phyloP scores from a whole-genome alignment of 768 basidiomycete species.

The Tylopilus plumbeoviolaceoides region DNA sequence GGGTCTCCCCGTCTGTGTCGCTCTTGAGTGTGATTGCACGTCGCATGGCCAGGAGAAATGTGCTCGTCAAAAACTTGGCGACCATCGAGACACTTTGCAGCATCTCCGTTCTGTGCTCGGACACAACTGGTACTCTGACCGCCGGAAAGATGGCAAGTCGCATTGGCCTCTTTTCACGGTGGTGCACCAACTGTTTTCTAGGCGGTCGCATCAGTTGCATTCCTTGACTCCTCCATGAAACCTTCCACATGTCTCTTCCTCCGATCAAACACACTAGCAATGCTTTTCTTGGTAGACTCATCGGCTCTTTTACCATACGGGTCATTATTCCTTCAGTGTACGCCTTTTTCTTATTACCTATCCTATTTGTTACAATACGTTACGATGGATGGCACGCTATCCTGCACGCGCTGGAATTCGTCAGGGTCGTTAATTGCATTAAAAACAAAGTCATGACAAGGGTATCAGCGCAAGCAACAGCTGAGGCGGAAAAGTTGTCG shows the following conservation, averaged over 20 bases:
- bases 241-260: background rate
- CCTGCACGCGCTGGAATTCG: too few relatives aligned
- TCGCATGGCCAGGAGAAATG: too few relatives aligned
- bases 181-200: too few relatives aligned
- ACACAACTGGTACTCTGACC: background rate
- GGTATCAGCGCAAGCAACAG: background rate
- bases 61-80: background rate
- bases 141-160: background rate
- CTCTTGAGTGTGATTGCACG: slow-evolving; percentile 24
- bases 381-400: background rate
- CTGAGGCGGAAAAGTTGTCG: background rate
- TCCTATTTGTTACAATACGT: too few relatives aligned
- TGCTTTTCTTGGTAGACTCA: background rate
- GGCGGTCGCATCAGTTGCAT: too few relatives aligned
- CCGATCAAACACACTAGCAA: background rate
- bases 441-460: background rate
- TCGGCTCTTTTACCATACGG: background rate
- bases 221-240: too few relatives aligned
- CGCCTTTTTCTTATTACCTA: too few relatives aligned
- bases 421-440: background rate
- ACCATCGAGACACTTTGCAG: background rate
- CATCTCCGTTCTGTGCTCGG: background rate
- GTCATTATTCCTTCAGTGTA: too few relatives aligned
- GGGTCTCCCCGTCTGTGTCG: slow-evolving; percentile 42
- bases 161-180: too few relatives aligned